Conservation (phyloP, 495 filamentous ascomycete species). For the Pseudotulostoma volvatum region DNA sequence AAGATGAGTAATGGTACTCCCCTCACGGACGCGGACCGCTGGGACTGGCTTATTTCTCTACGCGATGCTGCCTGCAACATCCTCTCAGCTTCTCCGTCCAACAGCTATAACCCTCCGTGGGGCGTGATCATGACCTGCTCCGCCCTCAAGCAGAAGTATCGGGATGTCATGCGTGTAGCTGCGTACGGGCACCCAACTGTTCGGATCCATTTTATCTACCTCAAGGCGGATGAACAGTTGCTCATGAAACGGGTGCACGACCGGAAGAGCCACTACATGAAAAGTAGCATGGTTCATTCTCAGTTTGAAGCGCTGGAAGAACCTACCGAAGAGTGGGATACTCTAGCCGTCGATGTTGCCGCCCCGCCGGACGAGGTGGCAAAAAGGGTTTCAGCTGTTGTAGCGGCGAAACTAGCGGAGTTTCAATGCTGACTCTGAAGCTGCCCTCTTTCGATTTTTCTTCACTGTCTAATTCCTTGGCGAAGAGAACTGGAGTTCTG, state of each 20-base stretch:
- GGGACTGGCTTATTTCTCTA: constrained; percentile 91
- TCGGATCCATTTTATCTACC: constrained; percentile 83
- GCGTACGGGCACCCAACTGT: constrained; percentile 61
- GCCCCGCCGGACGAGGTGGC: constrained; percentile 48
- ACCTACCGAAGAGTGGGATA: constrained; percentile 69
- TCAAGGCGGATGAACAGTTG: constrained; percentile 56
- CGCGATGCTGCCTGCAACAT: constrained; percentile 60
- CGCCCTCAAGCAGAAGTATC: constrained; percentile 91
- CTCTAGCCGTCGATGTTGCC: constrained; percentile 66
- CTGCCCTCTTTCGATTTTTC: constrained; percentile 1
- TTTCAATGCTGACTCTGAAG: constrained; percentile 9
- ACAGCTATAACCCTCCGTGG: constrained; percentile 31
- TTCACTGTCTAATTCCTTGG: constrained; percentile 4
- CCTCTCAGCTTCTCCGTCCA: constrained; percentile 35
- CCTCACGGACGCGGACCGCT: constrained; percentile 86
- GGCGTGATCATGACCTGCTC: constrained; percentile 95
- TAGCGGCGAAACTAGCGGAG: constrained; percentile 23
- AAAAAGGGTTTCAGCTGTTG: constrained; percentile 41
- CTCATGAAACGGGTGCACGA: constrained; percentile 57
- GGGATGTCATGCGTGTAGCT: constrained; percentile 87
- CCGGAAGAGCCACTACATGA: constrained; percentile 87
- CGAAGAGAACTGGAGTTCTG: no score
- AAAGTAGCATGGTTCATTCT: constrained; percentile 88
- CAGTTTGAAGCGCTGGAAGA: constrained; percentile 77
- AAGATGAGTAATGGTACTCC: constrained; percentile 86